These are phyloP conservation scores for Penicillium aurantiogriseum DNA, from an alignment of 2,329 filamentous ascomycete genomes.

Conservation along the genomic window DNA sequence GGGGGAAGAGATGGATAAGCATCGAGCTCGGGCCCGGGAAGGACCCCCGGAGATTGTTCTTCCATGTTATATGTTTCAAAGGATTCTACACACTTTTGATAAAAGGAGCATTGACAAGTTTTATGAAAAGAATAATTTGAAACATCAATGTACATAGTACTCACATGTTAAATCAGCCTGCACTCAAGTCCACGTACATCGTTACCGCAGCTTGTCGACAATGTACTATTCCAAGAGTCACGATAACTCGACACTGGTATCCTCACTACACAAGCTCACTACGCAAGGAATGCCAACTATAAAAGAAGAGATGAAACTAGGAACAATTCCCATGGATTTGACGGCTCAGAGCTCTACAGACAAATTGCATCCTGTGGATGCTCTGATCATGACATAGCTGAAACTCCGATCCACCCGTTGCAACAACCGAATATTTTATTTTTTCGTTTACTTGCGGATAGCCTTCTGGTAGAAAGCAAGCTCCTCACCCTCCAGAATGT, in stretches of 20 bases:
- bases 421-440: conserved; percentile 29
- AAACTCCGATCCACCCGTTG: conserved; percentile 40
- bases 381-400: conserved; percentile 39
- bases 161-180: not conserved
- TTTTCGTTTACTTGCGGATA: conserved; percentile 84
- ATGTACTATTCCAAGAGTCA: not conserved
- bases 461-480: conserved; percentile 99
- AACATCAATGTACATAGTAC: not conserved
- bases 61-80: not conserved
- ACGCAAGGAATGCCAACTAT: conserved; percentile 5
- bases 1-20: not conserved
- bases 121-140: not conserved
- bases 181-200: not conserved
- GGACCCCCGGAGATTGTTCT: not conserved
- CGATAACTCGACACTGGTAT: not conserved
- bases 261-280: not conserved
- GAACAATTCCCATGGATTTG: conserved; percentile 39
- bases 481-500: conserved; percentile 99
- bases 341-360: conserved; percentile 42
- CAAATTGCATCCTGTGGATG: conserved; percentile 33
- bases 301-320: conserved; percentile 25
- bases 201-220: not conserved
- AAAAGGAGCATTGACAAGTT: not conserved
- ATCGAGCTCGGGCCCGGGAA: not conserved
- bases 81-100: not conserved